phyloP scores from a whole-genome alignment of 2,329 filamentous ascomycete genomes.

The Venturia effusa region DNA sequence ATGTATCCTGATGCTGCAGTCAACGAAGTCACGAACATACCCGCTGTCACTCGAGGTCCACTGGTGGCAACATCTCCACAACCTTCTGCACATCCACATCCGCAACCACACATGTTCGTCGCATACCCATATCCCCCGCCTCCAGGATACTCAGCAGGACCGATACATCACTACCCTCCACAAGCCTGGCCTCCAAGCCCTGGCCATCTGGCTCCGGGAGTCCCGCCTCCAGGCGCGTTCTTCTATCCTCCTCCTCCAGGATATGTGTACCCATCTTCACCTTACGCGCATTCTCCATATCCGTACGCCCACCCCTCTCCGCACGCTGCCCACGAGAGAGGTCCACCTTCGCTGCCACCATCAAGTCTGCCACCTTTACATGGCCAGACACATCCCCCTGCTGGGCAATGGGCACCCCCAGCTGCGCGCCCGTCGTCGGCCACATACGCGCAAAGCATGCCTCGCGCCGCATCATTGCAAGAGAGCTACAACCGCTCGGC shows the following conservation, averaged over 20 bases:
- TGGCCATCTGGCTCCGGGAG: conserved; percentile 16
- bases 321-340: background rate
- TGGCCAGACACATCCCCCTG: background rate
- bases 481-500: background rate
- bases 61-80: conserved; percentile 28
- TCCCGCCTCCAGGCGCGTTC: conserved; percentile 31
- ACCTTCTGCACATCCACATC: background rate
- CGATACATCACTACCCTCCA: conserved; percentile 14
- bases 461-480: background rate
- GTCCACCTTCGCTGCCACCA: conserved; percentile 1
- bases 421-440: background rate
- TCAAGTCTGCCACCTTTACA: conserved; percentile 1
- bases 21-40: conserved; percentile 70
- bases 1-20: conserved; percentile 96
- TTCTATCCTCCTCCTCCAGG: conserved; percentile 20
- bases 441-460: background rate
- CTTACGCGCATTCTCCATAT: conserved; percentile 2
- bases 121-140: conserved; percentile 18
- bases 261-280: background rate
- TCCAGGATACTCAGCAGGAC: conserved; percentile 20
- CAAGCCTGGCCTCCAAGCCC: conserved; percentile 30
- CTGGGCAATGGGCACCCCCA: background rate
- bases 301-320: background rate
- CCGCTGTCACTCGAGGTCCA: conserved; percentile 67
- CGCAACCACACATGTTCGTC: conserved; percentile 28